These are phyloP conservation scores for Diaporthe vaccinii DNA, from an alignment of 2,329 filamentous ascomycete genomes.

Conservation along the genomic window DNA sequence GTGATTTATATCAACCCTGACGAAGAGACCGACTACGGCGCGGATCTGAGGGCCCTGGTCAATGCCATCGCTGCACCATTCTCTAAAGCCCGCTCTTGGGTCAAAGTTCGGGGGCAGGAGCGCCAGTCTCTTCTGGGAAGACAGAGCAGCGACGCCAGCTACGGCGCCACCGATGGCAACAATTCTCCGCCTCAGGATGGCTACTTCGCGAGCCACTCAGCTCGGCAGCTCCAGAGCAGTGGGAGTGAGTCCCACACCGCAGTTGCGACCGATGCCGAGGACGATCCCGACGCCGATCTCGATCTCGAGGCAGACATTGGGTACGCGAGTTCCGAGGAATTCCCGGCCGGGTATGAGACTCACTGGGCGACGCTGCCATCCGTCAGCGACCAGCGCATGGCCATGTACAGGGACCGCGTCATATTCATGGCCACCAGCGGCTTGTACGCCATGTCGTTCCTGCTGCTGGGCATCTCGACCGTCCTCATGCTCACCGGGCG, in stretches of 20 bases:
- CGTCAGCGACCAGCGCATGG: slow-evolving; percentile 63
- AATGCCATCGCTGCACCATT: slow-evolving; percentile 64
- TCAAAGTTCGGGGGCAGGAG: slow-evolving; percentile 50
- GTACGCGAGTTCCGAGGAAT: slow-evolving; percentile 67
- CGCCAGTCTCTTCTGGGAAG: slow-evolving; percentile 45
- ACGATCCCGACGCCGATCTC: slow-evolving; percentile 52
- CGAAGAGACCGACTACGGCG: slow-evolving; percentile 62
- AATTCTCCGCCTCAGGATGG: slow-evolving; percentile 35
- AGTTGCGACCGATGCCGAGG: slow-evolving; percentile 59
- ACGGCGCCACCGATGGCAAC: slow-evolving; percentile 44
- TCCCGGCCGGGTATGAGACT: slow-evolving; percentile 65
- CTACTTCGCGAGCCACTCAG: slow-evolving; percentile 46
- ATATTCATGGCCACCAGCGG: slow-evolving; percentile 67
- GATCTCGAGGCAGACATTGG: slow-evolving; percentile 25
- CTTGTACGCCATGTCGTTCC: slow-evolving; percentile 70
- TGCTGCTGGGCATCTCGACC: slow-evolving; percentile 74
- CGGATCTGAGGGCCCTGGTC: slow-evolving; percentile 73
- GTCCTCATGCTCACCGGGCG: slow-evolving; percentile 77
- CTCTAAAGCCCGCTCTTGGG: slow-evolving; percentile 66
- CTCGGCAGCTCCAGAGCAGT: slow-evolving; percentile 50
- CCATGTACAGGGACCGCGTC: slow-evolving; percentile 65
- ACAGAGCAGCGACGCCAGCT: slow-evolving; percentile 43
- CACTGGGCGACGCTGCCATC: slow-evolving; percentile 68
- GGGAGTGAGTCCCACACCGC: slow-evolving; percentile 40
- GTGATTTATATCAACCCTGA: slow-evolving; percentile 82